A percentile compares a stretch with the other conserved stretches of the same genome.
Conservation (phyloP, 176 grass and related monocot genomes). For the Juncus inflexus region DNA sequence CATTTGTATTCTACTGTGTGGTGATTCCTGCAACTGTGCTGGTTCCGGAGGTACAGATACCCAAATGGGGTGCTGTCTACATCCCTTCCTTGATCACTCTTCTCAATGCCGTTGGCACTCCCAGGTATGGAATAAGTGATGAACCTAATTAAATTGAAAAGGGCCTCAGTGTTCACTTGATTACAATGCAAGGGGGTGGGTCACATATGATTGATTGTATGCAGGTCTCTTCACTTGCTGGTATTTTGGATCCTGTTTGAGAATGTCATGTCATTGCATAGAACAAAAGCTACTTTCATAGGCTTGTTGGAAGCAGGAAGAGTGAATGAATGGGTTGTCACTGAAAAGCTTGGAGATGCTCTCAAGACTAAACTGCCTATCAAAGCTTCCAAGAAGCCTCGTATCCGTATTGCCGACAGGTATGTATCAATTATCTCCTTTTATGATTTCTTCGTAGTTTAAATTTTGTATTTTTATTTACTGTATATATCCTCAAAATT, state of each 20-base stretch:
- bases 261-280: slow-evolving; percentile 91
- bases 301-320: slow-evolving; percentile 62
- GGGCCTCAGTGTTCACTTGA: neutral
- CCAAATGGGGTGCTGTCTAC: slow-evolving; percentile 71
- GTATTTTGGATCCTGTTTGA: slow-evolving; percentile 81
- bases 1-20: slow-evolving; percentile 76
- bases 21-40: slow-evolving; percentile 60
- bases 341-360: slow-evolving; percentile 67
- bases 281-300: slow-evolving; percentile 72
- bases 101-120: slow-evolving; percentile 62
- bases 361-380: slow-evolving; percentile 38
- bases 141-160: neutral
- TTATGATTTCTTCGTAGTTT: neutral
- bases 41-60: slow-evolving; percentile 68
- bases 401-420: slow-evolving; percentile 47
- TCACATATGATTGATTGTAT: slow-evolving; percentile 9
- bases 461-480: slow-evolving; percentile 5
- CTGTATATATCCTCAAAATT: slow-evolving; percentile 7
- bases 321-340: slow-evolving; percentile 86
- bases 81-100: slow-evolving; percentile 61
- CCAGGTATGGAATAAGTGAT: slow-evolving; percentile 38
- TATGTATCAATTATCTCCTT: slow-evolving; percentile 20
- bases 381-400: slow-evolving; percentile 44
- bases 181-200: neutral
- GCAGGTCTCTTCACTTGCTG: slow-evolving; percentile 67